Evolutionary conservation across 2,329 filamentous ascomycete species (phyloP).

Genomic region (Scytalidium sp.): DNA sequence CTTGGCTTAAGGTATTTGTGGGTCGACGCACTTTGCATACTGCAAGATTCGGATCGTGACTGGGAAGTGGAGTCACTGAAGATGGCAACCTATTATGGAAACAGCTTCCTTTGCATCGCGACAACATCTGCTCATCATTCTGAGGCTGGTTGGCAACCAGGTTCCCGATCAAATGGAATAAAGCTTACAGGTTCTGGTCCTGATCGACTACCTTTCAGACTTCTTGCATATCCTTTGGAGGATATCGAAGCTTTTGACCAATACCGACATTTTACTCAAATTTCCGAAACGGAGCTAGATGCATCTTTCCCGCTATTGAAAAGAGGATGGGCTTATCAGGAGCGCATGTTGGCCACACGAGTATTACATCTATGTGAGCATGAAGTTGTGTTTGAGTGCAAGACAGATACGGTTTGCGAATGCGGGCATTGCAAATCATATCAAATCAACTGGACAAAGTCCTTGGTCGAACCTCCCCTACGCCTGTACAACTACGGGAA

Average conservation of each 20-base stretch:
- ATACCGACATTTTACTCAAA: not conserved
- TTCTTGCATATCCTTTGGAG: not conserved
- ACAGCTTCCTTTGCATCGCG: constrained; percentile 19
- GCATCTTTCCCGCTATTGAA: not conserved
- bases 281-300: not conserved
- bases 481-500: not conserved
- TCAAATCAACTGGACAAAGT: not conserved
- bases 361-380: constrained; percentile 2
- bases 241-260: not conserved
- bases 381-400: not conserved
- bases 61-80: constrained; percentile 18
- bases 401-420: not conserved
- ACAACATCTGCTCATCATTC: not conserved
- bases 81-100: constrained; percentile 22
- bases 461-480: not conserved
- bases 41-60: constrained; percentile 24
- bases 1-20: constrained; percentile 19
- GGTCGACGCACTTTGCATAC: constrained; percentile 21
- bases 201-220: not conserved
- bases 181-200: not conserved
- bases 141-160: not conserved
- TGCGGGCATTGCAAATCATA: not conserved
- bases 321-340: constrained; percentile 9
- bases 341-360: constrained; percentile 5
- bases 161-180: not conserved